Conservation (phyloP, 345 rosid species). For the Sonneratia alba region DNA sequence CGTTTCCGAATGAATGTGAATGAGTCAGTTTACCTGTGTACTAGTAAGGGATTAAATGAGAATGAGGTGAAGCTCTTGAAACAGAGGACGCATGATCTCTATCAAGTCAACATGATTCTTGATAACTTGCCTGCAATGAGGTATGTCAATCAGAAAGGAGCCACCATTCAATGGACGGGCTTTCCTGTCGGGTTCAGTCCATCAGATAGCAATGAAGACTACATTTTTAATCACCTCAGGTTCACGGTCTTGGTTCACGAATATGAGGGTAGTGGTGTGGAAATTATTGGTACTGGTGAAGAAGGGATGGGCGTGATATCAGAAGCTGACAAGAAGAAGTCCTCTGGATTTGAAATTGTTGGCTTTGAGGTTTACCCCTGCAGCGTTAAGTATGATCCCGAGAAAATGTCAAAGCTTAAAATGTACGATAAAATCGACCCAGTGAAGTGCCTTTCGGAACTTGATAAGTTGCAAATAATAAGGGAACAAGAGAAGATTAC, state of each 20-base stretch:
- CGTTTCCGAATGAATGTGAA: slow-evolving; percentile 30
- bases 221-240: slow-evolving; percentile 15
- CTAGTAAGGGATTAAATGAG: slow-evolving; percentile 23
- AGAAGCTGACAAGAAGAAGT: too few relatives aligned
- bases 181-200: slow-evolving; percentile 2
- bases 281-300: too few relatives aligned
- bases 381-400: slow-evolving; percentile 7
- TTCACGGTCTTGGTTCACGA: slow-evolving; percentile 11
- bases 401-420: background rate
- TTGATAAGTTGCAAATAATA: slow-evolving; percentile 14
- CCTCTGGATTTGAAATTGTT: slow-evolving; percentile 6
- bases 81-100: slow-evolving; percentile 7
- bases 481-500: slow-evolving; percentile 15
- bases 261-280: background rate
- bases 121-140: slow-evolving; percentile 9
- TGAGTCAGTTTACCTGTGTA: slow-evolving; percentile 39
- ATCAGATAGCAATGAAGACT: background rate
- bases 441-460: slow-evolving; percentile 3
- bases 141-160: background rate
- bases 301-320: too few relatives aligned
- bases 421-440: background rate
- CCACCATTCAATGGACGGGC: slow-evolving; percentile 6
- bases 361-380: slow-evolving; percentile 14
- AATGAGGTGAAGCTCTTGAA: slow-evolving; percentile 44
- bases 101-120: slow-evolving; percentile 10